Base-by-base conservation (phyloP, 129 eudicot genomes). In the Artemisia tridentata region DNA sequence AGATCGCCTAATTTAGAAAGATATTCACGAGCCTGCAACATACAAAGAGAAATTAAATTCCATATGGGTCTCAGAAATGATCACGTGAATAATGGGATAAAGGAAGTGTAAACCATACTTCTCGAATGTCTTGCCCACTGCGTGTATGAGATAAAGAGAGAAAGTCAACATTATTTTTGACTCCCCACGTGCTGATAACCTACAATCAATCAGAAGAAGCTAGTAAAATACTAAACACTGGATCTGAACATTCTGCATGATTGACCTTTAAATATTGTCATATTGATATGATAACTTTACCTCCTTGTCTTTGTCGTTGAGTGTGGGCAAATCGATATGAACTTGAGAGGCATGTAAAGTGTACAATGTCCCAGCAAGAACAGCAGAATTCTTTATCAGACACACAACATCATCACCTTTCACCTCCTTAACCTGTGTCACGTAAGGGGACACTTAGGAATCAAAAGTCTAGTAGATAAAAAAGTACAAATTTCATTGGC, bases 131-230 rank as follows among this genome's bases (percentile, higher is more conserved):
- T 81, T 91, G 91, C 5, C 91, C 97, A 21, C 82, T 76, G 14
- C 97, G 84, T 46, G 97, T 75, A 80, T 85, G 90, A 3, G 97
- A 91, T 75, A 91, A 79, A 48, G 97, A 91, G 47, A 91, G 97
- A 74, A 91, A 83, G 79, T 91, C 95, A 65, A 91, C 88, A 65
- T 84, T 83, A 84, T 91, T 91, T 74, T 81, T 85, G 27, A 81
- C 84, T 56, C 95, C 97, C 97, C 97, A 91, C 45, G 95, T 85
- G 87, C 89, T 87, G 53, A 91, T 91, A 55, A 80, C 91, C 97
- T 91, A 75, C 68, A 23, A 55, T 72, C 43, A 63, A 48, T 52
- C 31, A 74, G n/a, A 69, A 55, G 72, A 14, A 68, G 48, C 31
- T 59, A 46, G 25, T 53, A 77, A 84, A 38, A 13, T 15, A 3